phyloP scores from a whole-genome alignment of 2,329 filamentous ascomycete genomes.

The Scytalidium sp. region DNA sequence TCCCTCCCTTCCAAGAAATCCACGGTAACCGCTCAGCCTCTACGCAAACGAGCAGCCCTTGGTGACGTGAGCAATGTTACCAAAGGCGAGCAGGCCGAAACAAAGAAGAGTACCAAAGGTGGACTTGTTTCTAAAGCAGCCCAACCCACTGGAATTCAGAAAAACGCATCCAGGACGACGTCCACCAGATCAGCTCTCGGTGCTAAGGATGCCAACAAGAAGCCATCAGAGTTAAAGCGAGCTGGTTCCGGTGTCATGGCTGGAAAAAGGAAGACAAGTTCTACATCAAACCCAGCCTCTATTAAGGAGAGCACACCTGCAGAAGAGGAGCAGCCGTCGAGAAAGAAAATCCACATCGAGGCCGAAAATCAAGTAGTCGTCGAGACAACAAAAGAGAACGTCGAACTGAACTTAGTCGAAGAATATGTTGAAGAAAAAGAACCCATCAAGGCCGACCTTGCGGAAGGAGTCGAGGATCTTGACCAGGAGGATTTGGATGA shows the following conservation, averaged over 20 bases:
- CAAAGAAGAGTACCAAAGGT: slow-evolving; percentile 72
- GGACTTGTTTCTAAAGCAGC: slow-evolving; percentile 77
- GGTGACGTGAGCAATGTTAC: slow-evolving; percentile 95
- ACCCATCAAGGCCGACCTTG: slow-evolving; percentile 22
- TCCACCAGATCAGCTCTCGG: slow-evolving; percentile 61
- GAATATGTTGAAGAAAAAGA: slow-evolving; percentile 25
- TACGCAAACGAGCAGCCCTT: slow-evolving; percentile 77
- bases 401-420: slow-evolving; percentile 24
- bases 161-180: slow-evolving; percentile 52
- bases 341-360: slow-evolving; percentile 62
- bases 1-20: slow-evolving; percentile 69
- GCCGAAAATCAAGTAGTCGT: slow-evolving; percentile 42
- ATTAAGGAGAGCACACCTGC: slow-evolving; percentile 57
- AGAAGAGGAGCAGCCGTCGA: slow-evolving; percentile 67
- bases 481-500: slow-evolving; percentile 89
- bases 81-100: slow-evolving; percentile 69
- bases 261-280: slow-evolving; percentile 67
- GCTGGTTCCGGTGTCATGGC: slow-evolving; percentile 69
- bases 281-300: slow-evolving; percentile 44
- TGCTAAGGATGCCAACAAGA: slow-evolving; percentile 65
- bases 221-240: slow-evolving; percentile 65
- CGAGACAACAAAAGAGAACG: slow-evolving; percentile 34
- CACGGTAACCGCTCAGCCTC: slow-evolving; percentile 45
- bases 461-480: slow-evolving; percentile 57
- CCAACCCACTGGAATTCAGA: slow-evolving; percentile 79